Conservation (phyloP, 139 green algal genomes). For the Volvox reticuliferus region DNA sequence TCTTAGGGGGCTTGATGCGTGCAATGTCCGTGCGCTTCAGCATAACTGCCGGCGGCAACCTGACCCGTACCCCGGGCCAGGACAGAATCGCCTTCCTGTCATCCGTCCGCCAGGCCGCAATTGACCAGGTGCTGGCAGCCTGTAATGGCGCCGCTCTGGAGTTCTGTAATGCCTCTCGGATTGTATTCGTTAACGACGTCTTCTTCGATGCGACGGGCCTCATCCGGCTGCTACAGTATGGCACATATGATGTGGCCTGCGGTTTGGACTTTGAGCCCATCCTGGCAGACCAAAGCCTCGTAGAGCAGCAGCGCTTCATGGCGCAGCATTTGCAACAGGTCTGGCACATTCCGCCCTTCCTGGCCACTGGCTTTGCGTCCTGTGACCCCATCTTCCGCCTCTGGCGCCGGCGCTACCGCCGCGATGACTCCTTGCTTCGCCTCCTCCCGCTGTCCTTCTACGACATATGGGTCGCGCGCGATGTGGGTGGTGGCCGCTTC, state of each 20-base stretch:
- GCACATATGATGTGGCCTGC: constrained; percentile 2
- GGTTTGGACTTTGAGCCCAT: constrained; percentile 49
- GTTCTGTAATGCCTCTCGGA: constrained; percentile 10
- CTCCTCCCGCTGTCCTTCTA: constrained; percentile 40
- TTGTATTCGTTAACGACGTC: constrained; percentile 75
- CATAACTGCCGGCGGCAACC: constrained; percentile 42
- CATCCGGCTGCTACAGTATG: constrained; percentile 55
- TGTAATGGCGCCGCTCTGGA: constrained; percentile 5
- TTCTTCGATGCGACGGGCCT: constrained; percentile 63
- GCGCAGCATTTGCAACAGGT: neutral
- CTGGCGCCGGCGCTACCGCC: constrained; percentile 25
- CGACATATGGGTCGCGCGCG: constrained; percentile 45
- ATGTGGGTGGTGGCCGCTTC: constrained; percentile 16
- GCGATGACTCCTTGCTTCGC: neutral
- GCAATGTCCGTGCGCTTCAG: constrained; percentile 19
- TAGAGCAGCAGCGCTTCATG: neutral
- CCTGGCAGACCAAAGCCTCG: neutral
- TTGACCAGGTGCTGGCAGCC: constrained; percentile 19
- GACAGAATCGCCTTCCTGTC: constrained; percentile 69
- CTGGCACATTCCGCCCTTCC: neutral
- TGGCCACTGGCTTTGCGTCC: neutral
- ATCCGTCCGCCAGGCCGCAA: constrained; percentile 48
- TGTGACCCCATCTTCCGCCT: neutral
- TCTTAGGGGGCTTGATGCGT: constrained; percentile 51
- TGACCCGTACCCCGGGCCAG: constrained; percentile 22